Conservation (phyloP, 805 yeast species). For the Metschnikowia baotianmanensis region DNA sequence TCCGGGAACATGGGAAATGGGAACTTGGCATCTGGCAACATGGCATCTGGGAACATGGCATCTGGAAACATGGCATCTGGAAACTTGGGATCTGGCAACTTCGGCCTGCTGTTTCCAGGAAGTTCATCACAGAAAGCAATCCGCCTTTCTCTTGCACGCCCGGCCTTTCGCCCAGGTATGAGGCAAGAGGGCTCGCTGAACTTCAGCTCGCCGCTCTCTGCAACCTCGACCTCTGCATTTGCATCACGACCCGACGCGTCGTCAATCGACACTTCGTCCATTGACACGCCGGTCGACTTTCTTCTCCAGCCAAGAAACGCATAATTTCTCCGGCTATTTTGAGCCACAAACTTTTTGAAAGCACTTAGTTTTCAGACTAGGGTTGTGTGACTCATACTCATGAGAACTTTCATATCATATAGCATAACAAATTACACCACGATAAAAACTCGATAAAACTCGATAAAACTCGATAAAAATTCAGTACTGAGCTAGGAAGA, state of each 20-base stretch:
- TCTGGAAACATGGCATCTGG: too few species aligned
- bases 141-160: slow-evolving; percentile 10
- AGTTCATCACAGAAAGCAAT: neutral
- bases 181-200: slow-evolving; percentile 25
- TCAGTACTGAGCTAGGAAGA: neutral
- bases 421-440: neutral
- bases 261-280: neutral
- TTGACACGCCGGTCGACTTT: slow-evolving; percentile 5
- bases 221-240: slow-evolving; percentile 22
- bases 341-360: neutral
- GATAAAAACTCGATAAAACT: too few species aligned
- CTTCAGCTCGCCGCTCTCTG: slow-evolving; percentile 36
- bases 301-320: neutral
- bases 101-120: too few species aligned
- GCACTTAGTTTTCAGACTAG: slow-evolving; percentile 1
- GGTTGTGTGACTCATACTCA: too few species aligned
- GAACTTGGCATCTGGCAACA: too few species aligned
- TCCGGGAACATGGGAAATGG: too few species aligned
- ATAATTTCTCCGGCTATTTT: neutral
- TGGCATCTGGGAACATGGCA: too few species aligned
- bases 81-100: too few species aligned
- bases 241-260: slow-evolving; percentile 5
- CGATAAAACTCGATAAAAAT: neutral
- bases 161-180: slow-evolving; percentile 7
- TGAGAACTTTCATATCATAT: too few species aligned